Evolutionary conservation across 352 stramenopile species (phyloP), one percentile per base, ranked within the genome.

Genomic region (Peronospora destructor): DNA sequence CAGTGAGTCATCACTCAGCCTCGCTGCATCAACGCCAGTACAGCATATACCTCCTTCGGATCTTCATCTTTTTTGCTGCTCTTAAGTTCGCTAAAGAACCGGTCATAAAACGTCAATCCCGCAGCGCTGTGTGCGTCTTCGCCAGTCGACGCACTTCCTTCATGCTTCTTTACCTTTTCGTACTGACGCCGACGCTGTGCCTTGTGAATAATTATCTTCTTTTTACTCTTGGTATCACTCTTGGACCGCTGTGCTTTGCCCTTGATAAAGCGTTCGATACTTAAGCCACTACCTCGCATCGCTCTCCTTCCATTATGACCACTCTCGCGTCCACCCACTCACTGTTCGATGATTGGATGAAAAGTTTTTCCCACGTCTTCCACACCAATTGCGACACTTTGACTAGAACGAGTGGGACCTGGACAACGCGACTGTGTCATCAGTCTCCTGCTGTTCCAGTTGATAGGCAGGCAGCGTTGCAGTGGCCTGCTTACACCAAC

Each of bases 231-330:
- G 9, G 74, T 72, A 52, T 91, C 79, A 17, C 67, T 80, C 59
- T 89, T 91, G 35, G 76, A 84, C 40, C 67, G 62, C 37, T 90
- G 79, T 16, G 78, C 73, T 61, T 92, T 92, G 60, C 82, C 82
- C 51, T 88, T 81, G 58, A 90, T 88, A 47, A 92, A 92, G 9
- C 82, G 82, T 67, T 92, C 78, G 49, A 92, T 58, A 73, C 82
- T 92, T 56, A 92, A 58, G 7, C 82, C 82, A 26, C 82, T 92
- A 39, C 82, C 78, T 2, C 73, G 70, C 73, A 87, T 89, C 11
- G 56, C 28, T 16, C 13, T 45, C 9, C 2, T 10, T 17, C 56
- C 39, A 23, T 1, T 23, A 23, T 23, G 19, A 23, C 19, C 19
- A 23, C 19, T 23, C n/a, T n/a, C n/a, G n/a, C n/a, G n/a, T n/a